phyloP scores from a whole-genome alignment of 192 early-diverging fungal genomes.

The Mortierella hygrophila region DNA sequence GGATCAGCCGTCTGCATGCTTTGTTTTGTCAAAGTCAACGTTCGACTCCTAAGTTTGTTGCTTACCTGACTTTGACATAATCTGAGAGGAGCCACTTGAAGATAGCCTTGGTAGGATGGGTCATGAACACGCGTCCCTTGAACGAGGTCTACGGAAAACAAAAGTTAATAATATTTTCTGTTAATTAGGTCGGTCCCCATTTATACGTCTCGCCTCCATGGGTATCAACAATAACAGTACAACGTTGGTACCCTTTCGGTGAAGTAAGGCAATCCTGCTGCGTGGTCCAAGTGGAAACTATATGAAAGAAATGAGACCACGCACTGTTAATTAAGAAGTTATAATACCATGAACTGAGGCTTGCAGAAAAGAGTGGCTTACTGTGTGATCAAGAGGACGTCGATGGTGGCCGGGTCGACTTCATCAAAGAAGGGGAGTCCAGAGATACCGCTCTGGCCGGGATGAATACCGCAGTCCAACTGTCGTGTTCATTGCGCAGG shows the following conservation, averaged over 20 bases:
- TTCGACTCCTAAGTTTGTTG: no score
- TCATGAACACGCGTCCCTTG: constrained; percentile 98
- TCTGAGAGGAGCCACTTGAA: constrained; percentile 97
- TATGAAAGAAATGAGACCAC: not conserved
- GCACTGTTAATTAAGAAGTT: no score
- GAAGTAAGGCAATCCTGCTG: constrained; percentile 95
- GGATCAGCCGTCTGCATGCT: not conserved
- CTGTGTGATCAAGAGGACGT: constrained; percentile 95
- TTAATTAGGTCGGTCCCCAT: not conserved
- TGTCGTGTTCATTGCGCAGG: constrained; percentile 22
- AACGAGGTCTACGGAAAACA: constrained; percentile 82
- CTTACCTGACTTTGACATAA: constrained; percentile 90
- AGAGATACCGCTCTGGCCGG: constrained; percentile 89
- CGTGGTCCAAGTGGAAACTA: constrained; percentile 98
- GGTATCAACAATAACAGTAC: constrained; percentile 57
- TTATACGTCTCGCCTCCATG: constrained; percentile 34
- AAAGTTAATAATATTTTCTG: not conserved
- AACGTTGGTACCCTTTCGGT: constrained; percentile 83
- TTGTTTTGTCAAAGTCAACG: no score
- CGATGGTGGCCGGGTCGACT: constrained; percentile 89
- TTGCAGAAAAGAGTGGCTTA: constrained; percentile 55
- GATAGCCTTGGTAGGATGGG: constrained; percentile 98
- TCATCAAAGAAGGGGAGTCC: constrained; percentile 96
- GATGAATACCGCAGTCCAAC: constrained; percentile 98
- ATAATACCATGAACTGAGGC: not conserved